Evolutionary conservation across 1,284 basidiomycete species (phyloP).

Genomic region (Psilocybe mexicana): DNA sequence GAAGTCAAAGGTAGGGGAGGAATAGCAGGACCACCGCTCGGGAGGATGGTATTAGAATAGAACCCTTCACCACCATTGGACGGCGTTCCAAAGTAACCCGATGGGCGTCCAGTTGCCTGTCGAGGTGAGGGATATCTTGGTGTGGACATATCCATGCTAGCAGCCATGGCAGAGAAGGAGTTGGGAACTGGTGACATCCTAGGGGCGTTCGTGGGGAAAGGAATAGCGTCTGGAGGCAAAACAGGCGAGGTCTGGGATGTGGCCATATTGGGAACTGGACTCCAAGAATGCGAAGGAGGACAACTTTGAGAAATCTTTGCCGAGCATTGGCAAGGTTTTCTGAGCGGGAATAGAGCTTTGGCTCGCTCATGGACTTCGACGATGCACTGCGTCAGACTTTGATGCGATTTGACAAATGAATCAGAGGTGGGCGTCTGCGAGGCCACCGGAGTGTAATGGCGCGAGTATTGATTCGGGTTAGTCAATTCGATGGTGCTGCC

Average conservation of each 20-base stretch:
- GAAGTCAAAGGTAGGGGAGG: conserved; percentile 26
- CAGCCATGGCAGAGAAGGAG: conserved; percentile 13
- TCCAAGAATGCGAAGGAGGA: conserved; percentile 45
- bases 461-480: conserved; percentile 12
- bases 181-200: conserved; percentile 12
- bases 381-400: conserved; percentile 43
- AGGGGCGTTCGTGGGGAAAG: conserved; percentile 6
- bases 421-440: conserved; percentile 25
- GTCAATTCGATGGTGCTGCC: conserved; percentile 3
- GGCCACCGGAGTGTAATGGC: conserved; percentile 17
- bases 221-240: conserved; percentile 27
- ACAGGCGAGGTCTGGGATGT: conserved; percentile 32
- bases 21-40: conserved; percentile 26
- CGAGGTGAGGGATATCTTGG: conserved; percentile 7
- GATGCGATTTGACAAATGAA: conserved; percentile 40
- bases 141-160: conserved; percentile 2
- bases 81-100: conserved; percentile 3
- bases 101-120: conserved; percentile 7
- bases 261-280: conserved; percentile 34
- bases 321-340: conserved; percentile 44
- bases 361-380: conserved; percentile 45
- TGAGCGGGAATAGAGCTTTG: conserved; percentile 39
- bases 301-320: conserved; percentile 28
- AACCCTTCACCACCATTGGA: conserved; percentile 17
- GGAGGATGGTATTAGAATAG: conserved; percentile 26